Evolutionary conservation across 495 filamentous ascomycete species (phyloP), one percentile per base, ranked within the genome.

Genomic region (Poronia punctata): DNA sequence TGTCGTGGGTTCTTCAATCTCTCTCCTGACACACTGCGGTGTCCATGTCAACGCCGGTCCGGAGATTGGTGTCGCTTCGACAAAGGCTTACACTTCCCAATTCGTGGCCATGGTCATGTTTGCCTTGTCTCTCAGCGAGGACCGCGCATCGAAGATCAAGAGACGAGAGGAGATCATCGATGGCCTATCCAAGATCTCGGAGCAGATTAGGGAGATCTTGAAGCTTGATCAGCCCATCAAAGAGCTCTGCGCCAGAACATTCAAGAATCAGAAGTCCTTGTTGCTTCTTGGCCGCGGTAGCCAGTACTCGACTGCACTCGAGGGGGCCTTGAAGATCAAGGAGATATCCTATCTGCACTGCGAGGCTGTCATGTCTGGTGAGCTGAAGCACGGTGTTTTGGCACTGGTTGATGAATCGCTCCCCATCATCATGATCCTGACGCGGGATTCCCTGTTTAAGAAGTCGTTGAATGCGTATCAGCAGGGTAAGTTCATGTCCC

Each of bases 41-140:
- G 92, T 98, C 27, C 92, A 98, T 73, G 94, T 98, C 67, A 98
- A 98, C 64, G 92, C 92, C 43, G 92, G 92, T 12, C 92, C 92
- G 35, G 92, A 98, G 66, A 98, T 98, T 47, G 92, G 92, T 79
- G 92, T 98, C 37, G 92, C 92, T 24, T 96, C 89, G 28, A 98
- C 92, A 57, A 98, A 98, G 72, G 92, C 92, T 8, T 98, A 98
- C 67, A 98, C 92, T 2, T 96, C 92, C 17, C 92, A 98, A 61
- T 97, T 96, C 61, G 83, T 98, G 50, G 94, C 93, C 50, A 94
- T 98, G 84, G 83, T 97, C 64, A 98, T 98, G 92, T 96, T 98
- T 60, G 92, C 93, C 5, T 70, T 98, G 38, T 95, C 88, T 32
- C 78, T 98, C 35, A 88, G 86, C 43, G 92, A 98, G 66, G 92